phyloP scores from a whole-genome alignment of 1,139 yeast species.

The Candida mesenterica region DNA sequence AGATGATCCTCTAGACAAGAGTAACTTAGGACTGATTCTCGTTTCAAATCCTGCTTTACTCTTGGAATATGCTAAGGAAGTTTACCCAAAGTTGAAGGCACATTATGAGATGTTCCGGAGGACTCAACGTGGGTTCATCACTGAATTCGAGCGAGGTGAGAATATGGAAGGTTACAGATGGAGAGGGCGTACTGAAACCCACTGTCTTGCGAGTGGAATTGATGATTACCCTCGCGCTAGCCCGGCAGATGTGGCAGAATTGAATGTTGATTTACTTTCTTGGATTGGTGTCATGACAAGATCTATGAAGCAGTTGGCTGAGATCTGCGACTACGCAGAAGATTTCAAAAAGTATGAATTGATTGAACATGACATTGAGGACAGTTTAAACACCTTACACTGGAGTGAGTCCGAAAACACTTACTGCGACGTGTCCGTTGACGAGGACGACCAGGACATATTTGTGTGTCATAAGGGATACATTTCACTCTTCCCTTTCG shows the following conservation, averaged over 20 bases:
- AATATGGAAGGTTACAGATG: slow-evolving; percentile 78
- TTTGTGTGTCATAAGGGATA: slow-evolving; percentile 89
- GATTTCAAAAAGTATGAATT: slow-evolving; percentile 54
- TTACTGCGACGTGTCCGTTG: slow-evolving; percentile 85
- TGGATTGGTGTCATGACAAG: slow-evolving; percentile 95
- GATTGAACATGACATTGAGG: slow-evolving; percentile 56
- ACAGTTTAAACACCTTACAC: slow-evolving; percentile 69
- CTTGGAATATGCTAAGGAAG: slow-evolving; percentile 54
- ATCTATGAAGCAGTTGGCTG: slow-evolving; percentile 75
- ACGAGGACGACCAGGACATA: slow-evolving; percentile 63
- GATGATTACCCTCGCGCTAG: slow-evolving; percentile 93
- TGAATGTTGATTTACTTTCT: slow-evolving; percentile 82
- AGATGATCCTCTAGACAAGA: slow-evolving; percentile 16
- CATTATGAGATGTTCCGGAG: slow-evolving; percentile 86
- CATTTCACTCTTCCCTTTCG: slow-evolving; percentile 80
- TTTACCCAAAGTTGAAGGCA: slow-evolving; percentile 72
- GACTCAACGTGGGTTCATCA: slow-evolving; percentile 74
- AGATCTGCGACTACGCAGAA: slow-evolving; percentile 52
- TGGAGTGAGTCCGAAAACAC: slow-evolving; percentile 69
- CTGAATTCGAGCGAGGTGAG: slow-evolving; percentile 65
- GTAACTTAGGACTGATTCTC: slow-evolving; percentile 48
- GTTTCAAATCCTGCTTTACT: slow-evolving; percentile 62
- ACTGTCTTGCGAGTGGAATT: slow-evolving; percentile 88
- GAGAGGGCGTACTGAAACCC: slow-evolving; percentile 87
- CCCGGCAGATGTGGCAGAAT: slow-evolving; percentile 82